These are phyloP conservation scores for Crepidotus variabilis DNA, from an alignment of 768 basidiomycete species.

Conservation along the genomic window DNA sequence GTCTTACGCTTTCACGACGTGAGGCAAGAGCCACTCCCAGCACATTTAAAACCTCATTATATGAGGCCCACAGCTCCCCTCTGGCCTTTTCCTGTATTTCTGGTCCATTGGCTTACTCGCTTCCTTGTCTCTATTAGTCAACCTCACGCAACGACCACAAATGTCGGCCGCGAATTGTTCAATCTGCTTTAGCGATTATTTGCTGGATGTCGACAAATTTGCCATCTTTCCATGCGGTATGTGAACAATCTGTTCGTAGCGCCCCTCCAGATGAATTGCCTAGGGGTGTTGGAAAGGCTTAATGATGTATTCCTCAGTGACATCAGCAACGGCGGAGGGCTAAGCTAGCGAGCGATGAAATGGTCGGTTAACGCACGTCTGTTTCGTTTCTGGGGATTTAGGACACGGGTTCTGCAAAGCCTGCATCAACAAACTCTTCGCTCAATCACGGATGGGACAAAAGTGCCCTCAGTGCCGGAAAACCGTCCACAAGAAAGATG, in stretches of 20 bases:
- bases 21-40: background rate
- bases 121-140: background rate
- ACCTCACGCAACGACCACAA: background rate
- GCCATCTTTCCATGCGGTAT: slow-evolving; percentile 8
- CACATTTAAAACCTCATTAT: background rate
- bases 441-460: slow-evolving; percentile 7
- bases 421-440: slow-evolving; percentile 26
- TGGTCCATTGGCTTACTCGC: background rate
- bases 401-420: slow-evolving; percentile 38
- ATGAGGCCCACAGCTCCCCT: background rate
- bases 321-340: no score
- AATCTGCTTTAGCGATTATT: slow-evolving; percentile 5
- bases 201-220: slow-evolving; percentile 6
- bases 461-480: slow-evolving; percentile 23
- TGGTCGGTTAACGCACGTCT: background rate
- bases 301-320: no score
- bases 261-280: background rate
- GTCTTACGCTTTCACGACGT: background rate
- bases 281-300: background rate
- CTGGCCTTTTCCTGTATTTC: background rate
- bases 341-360: background rate
- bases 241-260: background rate
- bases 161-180: slow-evolving; percentile 4
- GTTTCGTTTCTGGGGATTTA: slow-evolving; percentile 9
- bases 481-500: slow-evolving; percentile 17